Base-by-base conservation (phyloP, 352 stramenopile species). In the Phytopythium vexans region DNA sequence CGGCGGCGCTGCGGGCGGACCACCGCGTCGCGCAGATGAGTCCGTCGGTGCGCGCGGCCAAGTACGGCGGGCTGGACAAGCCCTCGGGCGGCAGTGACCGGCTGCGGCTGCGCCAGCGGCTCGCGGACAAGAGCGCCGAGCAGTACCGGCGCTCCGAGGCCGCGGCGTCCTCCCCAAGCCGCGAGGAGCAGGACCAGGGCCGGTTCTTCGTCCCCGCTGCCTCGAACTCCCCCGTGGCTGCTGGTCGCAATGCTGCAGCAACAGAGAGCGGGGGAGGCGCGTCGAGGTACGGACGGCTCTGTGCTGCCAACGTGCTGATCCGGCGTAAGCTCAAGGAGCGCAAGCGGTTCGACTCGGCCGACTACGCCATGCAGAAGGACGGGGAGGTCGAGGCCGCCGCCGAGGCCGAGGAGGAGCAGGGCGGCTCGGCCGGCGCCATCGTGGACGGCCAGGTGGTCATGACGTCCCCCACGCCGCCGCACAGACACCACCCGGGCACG, bases 321-420 rank as follows among this genome's bases (percentile, higher is more conserved):
- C 84, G 82, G 21, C 83, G 82, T 8, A 86, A 91, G 43, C 52
- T 94, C 11, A 84, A 87, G 52, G 84, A 94, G 52, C 75, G 84
- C 11, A 91, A 94, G 43, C 78, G 80, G 4, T 92, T 94, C 32
- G 82, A 92, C 54, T 94, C 84, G 33, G 82, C 82, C 0, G 84
- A 92, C 58, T 89, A 94, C 56, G 62, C 68, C 3, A 87, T 90
- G 77, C 73, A 87, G 46, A 66, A 69, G 44, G 71, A 83, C n/a
- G 64, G 70, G 2, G 68, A 72, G 9, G 62, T 62, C 41, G 62
- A 68, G 32, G 52, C 62, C 12, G 62, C 47, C 12, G 62, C 66
- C n/a, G 45, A 61, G 4, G 55, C 56, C 40, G 15, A 11, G 3
- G 41, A 41, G n/a, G 58, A 62, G 31, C 54, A 72, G 32, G 56